Evolutionary conservation across 2,329 filamentous ascomycete species (phyloP).

Genomic region (Acrodontium crateriforme): DNA sequence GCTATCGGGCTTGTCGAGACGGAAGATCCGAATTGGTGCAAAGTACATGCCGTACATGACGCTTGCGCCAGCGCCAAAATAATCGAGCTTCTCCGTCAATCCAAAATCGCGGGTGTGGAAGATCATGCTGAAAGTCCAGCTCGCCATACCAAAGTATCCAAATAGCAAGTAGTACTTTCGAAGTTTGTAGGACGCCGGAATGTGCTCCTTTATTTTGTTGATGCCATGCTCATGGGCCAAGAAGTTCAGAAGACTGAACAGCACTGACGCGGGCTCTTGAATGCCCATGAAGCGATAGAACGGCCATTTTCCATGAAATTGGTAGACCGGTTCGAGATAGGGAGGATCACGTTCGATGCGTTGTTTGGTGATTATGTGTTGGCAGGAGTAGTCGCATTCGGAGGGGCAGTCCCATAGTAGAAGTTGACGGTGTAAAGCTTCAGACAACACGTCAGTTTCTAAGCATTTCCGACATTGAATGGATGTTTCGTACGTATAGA

Average conservation of each 20-base stretch:
- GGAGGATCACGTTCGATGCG: slow-evolving; percentile 53
- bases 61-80: slow-evolving; percentile 81
- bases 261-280: slow-evolving; percentile 85
- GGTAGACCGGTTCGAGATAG: slow-evolving; percentile 56
- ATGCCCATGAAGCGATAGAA: slow-evolving; percentile 82
- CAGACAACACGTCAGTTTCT: slow-evolving; percentile 3
- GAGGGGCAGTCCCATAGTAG: slow-evolving; percentile 83
- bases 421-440: slow-evolving; percentile 72
- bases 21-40: slow-evolving; percentile 65
- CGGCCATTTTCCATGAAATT: slow-evolving; percentile 99
- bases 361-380: slow-evolving; percentile 70
- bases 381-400: slow-evolving; percentile 97
- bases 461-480: slow-evolving; percentile 4
- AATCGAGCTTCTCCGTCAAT: slow-evolving; percentile 85
- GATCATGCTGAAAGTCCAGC: slow-evolving; percentile 78
- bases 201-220: slow-evolving; percentile 49
- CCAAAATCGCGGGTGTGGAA: slow-evolving; percentile 86
- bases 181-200: slow-evolving; percentile 62
- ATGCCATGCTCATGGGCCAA: slow-evolving; percentile 72
- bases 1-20: slow-evolving; percentile 50
- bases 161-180: slow-evolving; percentile 69
- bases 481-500: slow-evolving; percentile 51
- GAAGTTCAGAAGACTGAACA: slow-evolving; percentile 88
- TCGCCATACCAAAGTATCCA: slow-evolving; percentile 65
- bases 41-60: slow-evolving; percentile 90